phyloP scores from a whole-genome alignment of 2,329 filamentous ascomycete genomes.

The Thermochaetoides dissita region DNA sequence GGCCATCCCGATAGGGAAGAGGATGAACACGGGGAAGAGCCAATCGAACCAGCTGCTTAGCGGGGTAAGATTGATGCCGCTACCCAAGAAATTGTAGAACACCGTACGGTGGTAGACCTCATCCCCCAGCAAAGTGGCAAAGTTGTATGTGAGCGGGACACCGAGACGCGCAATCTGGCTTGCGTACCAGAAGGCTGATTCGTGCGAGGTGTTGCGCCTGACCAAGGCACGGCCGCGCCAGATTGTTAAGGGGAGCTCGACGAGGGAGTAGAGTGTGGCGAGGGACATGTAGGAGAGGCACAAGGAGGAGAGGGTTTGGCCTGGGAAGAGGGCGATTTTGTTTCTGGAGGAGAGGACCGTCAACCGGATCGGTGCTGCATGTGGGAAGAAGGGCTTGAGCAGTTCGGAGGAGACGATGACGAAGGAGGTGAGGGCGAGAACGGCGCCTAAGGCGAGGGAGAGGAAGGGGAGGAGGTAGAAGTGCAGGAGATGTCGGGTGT shows the following conservation, averaged over 20 bases:
- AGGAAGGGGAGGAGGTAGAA: constrained; percentile 58
- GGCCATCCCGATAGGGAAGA: constrained; percentile 73
- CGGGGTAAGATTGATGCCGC: constrained; percentile 68
- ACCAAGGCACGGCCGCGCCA: constrained; percentile 92
- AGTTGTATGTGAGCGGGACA: constrained; percentile 90
- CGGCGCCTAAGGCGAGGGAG: constrained; percentile 47
- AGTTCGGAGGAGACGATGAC: constrained; percentile 90
- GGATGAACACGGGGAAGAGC: constrained; percentile 75
- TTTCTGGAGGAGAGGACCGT: no score
- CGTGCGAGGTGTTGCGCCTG: constrained; percentile 76
- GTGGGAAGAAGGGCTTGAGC: constrained; percentile 66
- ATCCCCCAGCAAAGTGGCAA: constrained; percentile 72
- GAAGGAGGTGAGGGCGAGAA: constrained; percentile 62
- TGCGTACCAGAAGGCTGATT: constrained; percentile 92
- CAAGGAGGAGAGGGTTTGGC: constrained; percentile 66
- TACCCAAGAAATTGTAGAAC: constrained; percentile 78
- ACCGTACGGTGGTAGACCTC: constrained; percentile 66
- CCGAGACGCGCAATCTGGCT: constrained; percentile 85
- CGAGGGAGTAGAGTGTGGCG: constrained; percentile 74
- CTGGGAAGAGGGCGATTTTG: no score
- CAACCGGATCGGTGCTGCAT: no score
- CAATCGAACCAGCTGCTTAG: constrained; percentile 74
- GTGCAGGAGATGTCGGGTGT: constrained; percentile 66
- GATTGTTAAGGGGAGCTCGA: constrained; percentile 89
- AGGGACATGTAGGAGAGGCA: constrained; percentile 97